These are phyloP conservation scores for Penium margaritaceum DNA, from an alignment of 139 green algal species.

Conservation along the genomic window DNA sequence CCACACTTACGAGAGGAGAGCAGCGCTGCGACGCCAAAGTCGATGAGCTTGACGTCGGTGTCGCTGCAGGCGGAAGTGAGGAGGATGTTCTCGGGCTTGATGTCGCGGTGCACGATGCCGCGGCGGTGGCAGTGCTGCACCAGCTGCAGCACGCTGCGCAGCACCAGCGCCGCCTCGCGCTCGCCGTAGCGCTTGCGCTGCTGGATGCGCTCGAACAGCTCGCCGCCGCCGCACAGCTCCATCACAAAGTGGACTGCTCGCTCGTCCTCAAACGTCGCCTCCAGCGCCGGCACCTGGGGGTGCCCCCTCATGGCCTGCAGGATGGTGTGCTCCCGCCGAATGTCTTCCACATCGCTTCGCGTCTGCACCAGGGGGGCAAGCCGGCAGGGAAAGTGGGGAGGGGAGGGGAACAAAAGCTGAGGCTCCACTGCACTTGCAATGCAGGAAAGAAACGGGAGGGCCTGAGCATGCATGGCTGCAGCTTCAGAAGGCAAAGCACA, in stretches of 20 bases:
- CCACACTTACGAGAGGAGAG: too few species aligned
- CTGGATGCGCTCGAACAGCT: conserved; percentile 90
- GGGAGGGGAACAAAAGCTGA: too few species aligned
- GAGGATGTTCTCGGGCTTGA: conserved; percentile 92
- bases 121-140: conserved; percentile 84
- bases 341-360: conserved; percentile 84
- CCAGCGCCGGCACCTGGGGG: conserved; percentile 58
- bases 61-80: conserved; percentile 62
- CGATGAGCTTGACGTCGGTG: conserved; percentile 75
- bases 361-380: too few species aligned
- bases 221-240: conserved; percentile 80
- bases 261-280: conserved; percentile 38
- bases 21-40: conserved; percentile 84
- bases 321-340: conserved; percentile 79
- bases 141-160: conserved; percentile 78
- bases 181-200: conserved; percentile 69
- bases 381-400: too few species aligned
- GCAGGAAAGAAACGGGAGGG: too few species aligned
- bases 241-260: conserved; percentile 56
- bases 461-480: too few species aligned
- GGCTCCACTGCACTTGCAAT: too few species aligned
- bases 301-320: conserved; percentile 74
- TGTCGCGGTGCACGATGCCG: conserved; percentile 79
- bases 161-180: conserved; percentile 68
- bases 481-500: too few species aligned